Evolutionary conservation across 306 rosid genomes (phyloP), one percentile per base, ranked within the genome.

Genomic region (Begonia peltatifolia): DNA sequence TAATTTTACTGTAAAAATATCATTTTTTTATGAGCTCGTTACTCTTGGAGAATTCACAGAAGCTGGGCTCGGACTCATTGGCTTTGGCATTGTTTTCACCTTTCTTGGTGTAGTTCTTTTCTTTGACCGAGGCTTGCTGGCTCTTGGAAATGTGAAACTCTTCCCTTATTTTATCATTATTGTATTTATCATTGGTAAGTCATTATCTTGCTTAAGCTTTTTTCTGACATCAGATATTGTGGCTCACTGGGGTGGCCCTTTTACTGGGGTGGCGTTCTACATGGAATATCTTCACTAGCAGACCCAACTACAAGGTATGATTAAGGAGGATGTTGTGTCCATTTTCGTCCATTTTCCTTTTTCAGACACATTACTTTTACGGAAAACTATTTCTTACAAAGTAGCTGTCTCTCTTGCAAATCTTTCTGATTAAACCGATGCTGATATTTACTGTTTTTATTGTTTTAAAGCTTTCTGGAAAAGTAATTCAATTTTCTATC

Each of bases 121-220:
- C 82, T 88, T 79, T 47, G 97, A 88, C 68, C 78, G 93, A 44
- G 97, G 95, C 14, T 76, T 88, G 65, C 95, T 88, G 55, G 95
- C 97, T 59, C 73, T 88, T 23, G 95, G 94, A 62, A 85, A 89
- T 66, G 94, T 89, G 68, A 68, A 81, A 10, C 56, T 58, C 69
- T 57, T 50, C 41, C 17, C 50, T 16, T 52, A 56, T 57, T 71
- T 49, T 20, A 62, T 52, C 30, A 54, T 22, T 47, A 9, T 51
- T 18, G 36, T n/a, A 11, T 9, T 58, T n/a, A 47, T 42, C 43
- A 11, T 53, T 10, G 18, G 38, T 14, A 10, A 0, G 50, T 20
- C 46, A 16, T 46, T 4, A 30, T 10, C 43, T 53, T 59, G 55
- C 14, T 50, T 68, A 6, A 61, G 9, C 35, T 60, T 66, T 66